A percentile compares a stretch with the other conserved stretches of the same genome.
Conservation (phyloP, 805 yeast genomes). For the Brettanomyces nanus region DNA sequence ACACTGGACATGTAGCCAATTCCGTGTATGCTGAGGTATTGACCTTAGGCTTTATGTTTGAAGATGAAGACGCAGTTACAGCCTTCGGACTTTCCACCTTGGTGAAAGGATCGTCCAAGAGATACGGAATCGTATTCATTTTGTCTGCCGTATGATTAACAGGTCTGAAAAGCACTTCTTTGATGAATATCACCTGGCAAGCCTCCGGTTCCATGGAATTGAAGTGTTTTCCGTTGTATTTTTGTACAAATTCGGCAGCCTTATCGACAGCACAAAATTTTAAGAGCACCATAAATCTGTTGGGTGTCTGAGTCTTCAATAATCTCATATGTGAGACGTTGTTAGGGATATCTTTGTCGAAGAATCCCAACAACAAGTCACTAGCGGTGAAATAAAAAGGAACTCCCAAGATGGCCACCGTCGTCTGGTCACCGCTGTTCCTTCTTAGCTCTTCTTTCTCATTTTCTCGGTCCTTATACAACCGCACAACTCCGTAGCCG, state of each 20-base stretch:
- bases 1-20: constrained; percentile 88
- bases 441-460: constrained; percentile 5
- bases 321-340: constrained; percentile 65
- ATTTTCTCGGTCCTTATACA: constrained; percentile 47
- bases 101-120: constrained; percentile 70
- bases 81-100: constrained; percentile 6
- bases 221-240: constrained; percentile 65
- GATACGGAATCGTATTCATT: constrained; percentile 47
- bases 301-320: constrained; percentile 54
- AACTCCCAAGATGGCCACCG: constrained; percentile 73
- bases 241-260: constrained; percentile 58
- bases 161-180: constrained; percentile 41
- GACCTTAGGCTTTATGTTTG: not conserved
- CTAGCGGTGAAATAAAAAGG: constrained; percentile 85
- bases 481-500: constrained; percentile 67
- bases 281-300: constrained; percentile 68
- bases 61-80: not conserved
- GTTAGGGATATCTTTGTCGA: constrained; percentile 53
- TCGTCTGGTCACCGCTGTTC: constrained; percentile 47
- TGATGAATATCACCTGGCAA: constrained; percentile 71
- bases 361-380: constrained; percentile 64
- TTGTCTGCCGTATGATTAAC: constrained; percentile 12
- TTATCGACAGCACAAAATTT: constrained; percentile 52
- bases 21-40: constrained; percentile 33
- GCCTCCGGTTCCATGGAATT: constrained; percentile 85